phyloP scores from a whole-genome alignment of 495 filamentous ascomycete species.

The Talaromyces stipitatus region DNA sequence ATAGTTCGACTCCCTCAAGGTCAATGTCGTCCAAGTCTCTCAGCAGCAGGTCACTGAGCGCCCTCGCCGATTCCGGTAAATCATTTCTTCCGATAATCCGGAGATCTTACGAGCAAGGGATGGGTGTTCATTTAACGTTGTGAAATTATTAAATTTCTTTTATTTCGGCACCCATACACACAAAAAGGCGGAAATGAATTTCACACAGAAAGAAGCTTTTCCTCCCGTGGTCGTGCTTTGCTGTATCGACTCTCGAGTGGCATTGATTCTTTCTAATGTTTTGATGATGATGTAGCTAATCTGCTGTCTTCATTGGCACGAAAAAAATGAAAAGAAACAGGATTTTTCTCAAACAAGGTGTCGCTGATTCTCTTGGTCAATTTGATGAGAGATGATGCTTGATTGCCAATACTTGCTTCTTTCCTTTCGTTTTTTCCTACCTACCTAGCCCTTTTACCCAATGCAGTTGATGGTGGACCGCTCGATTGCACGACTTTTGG shows the following conservation, averaged over 20 bases:
- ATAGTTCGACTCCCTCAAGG: constrained; percentile 93
- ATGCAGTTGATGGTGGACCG: constrained; percentile 12
- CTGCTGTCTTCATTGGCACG: constrained; percentile 27
- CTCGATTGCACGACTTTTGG: too few relatives aligned
- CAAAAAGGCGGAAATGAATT: background rate
- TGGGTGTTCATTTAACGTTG: constrained; percentile 20
- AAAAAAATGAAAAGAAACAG: constrained; percentile 42
- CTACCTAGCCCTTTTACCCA: background rate
- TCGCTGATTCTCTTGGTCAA: constrained; percentile 65
- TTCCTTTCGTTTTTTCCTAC: background rate
- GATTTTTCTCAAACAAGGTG: constrained; percentile 68
- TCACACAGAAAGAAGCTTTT: background rate
- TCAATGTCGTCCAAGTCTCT: constrained; percentile 83
- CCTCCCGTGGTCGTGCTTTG: background rate
- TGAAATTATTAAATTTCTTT: constrained; percentile 1
- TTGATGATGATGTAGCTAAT: constrained; percentile 24
- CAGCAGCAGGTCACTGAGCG: constrained; percentile 83
- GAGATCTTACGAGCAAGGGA: constrained; percentile 21
- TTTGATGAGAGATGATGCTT: constrained; percentile 62
- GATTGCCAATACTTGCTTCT: constrained; percentile 63
- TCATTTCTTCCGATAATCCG: constrained; percentile 6
- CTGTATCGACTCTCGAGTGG: background rate
- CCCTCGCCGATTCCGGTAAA: constrained; percentile 54
- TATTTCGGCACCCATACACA: background rate
- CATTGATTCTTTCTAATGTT: background rate